Conservation (phyloP, 345 rosid genomes). For the Eutrema heterophyllum region DNA sequence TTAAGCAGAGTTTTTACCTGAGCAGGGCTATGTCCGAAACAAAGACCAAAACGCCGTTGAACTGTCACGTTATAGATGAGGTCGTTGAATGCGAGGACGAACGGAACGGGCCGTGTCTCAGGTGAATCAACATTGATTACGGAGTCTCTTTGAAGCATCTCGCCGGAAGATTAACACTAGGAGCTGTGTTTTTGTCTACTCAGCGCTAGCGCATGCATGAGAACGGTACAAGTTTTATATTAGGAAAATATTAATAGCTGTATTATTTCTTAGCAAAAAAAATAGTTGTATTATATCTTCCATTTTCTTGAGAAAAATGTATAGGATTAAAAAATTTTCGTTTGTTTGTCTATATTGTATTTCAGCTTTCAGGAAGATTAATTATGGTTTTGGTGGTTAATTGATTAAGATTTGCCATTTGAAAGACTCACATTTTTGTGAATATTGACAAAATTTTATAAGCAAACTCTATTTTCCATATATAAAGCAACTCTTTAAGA, state of each 20-base stretch:
- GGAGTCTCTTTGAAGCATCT: constrained; percentile 7
- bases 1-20: constrained; percentile 28
- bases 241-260: not conserved
- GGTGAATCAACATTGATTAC: constrained; percentile 4
- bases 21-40: constrained; percentile 15
- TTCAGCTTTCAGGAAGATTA: not conserved
- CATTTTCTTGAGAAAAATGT: not conserved
- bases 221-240: not conserved
- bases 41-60: constrained; percentile 25
- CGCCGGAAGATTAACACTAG: constrained; percentile 1
- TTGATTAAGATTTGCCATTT: not conserved
- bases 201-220: not conserved
- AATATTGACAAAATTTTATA: not conserved
- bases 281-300: not conserved
- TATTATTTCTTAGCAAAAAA: not conserved
- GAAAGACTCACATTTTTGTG: not conserved
- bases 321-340: not conserved
- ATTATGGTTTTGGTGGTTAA: not conserved
- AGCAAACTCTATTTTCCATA: not conserved
- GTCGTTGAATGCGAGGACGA: constrained; percentile 22
- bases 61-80: constrained; percentile 18
- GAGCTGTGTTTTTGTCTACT: not conserved
- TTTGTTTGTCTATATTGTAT: not conserved
- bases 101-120: constrained; percentile 5
- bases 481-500: not conserved